These are phyloP conservation scores for Chlorella sorokiniana DNA, from an alignment of 139 green algal genomes.

Conservation along the genomic window DNA sequence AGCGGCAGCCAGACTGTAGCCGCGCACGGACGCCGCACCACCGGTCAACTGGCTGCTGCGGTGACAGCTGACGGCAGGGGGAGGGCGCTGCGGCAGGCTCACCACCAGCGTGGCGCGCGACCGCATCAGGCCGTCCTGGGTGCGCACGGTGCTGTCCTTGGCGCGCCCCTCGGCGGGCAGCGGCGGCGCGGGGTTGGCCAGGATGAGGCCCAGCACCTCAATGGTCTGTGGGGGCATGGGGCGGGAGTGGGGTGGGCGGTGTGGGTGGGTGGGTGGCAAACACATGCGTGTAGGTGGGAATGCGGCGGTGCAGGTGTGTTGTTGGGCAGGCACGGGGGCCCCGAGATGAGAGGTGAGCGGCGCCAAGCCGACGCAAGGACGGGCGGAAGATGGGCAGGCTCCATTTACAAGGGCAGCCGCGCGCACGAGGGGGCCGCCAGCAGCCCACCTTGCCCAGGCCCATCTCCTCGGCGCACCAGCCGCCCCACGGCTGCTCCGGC, in stretches of 20 bases:
- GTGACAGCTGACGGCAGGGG: too few relatives aligned
- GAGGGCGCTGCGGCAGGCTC: neutral
- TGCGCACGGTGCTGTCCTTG: neutral
- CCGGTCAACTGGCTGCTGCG: too few relatives aligned
- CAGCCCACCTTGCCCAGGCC: slow-evolving; percentile 56
- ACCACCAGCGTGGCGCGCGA: slow-evolving; percentile 58
- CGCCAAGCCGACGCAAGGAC: too few relatives aligned
- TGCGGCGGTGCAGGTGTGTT: too few relatives aligned
- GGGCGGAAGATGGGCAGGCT: too few relatives aligned
- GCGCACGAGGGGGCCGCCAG: neutral
- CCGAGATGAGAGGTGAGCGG: too few relatives aligned
- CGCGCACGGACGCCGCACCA: too few relatives aligned
- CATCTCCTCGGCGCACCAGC: slow-evolving; percentile 61
- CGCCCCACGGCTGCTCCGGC: slow-evolving; percentile 44
- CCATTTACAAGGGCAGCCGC: neutral
- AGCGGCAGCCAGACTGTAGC: too few relatives aligned
- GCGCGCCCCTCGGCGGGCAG: neutral
- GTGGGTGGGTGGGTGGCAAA: too few relatives aligned
- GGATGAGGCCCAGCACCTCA: slow-evolving; percentile 65
- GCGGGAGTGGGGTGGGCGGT: neutral
- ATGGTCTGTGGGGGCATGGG: slow-evolving; percentile 56
- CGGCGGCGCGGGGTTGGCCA: slow-evolving; percentile 55
- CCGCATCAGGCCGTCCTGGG: slow-evolving; percentile 10
- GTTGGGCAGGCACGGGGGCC: too few relatives aligned
- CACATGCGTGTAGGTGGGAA: too few relatives aligned